Conservation (phyloP, 2,329 filamentous ascomycete species). For the Ilyonectria robusta region DNA sequence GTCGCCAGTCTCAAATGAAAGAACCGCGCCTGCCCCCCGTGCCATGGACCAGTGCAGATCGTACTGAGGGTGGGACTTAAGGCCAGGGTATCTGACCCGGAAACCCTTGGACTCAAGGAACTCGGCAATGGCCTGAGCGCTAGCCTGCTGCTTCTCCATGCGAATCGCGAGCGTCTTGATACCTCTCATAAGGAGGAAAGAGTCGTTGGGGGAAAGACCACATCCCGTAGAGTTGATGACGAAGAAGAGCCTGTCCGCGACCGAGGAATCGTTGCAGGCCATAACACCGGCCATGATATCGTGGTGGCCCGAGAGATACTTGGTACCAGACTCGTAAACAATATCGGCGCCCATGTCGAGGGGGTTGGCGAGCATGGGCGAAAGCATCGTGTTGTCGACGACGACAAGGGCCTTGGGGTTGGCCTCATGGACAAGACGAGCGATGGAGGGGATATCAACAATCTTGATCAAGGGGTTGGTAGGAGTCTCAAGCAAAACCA, state of each 20-base stretch:
- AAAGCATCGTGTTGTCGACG: constrained; percentile 99
- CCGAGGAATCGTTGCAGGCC: constrained; percentile 84
- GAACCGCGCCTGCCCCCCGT: constrained; percentile 91
- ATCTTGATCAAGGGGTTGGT: constrained; percentile 99
- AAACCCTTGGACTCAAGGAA: constrained; percentile 95
- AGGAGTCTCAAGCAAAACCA: constrained; percentile 96
- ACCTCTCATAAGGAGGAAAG: constrained; percentile 93
- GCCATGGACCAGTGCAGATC: constrained; percentile 97
- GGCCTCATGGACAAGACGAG: constrained; percentile 80
- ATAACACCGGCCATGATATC: constrained; percentile 99
- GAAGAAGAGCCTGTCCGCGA: constrained; percentile 94
- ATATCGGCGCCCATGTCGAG: constrained; percentile 95
- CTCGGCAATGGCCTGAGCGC: constrained; percentile 90
- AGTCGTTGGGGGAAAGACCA: constrained; percentile 94
- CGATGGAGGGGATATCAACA: constrained; percentile 88
- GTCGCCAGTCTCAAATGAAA: constrained; percentile 97
- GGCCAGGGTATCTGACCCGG: constrained; percentile 92
- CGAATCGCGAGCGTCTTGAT: constrained; percentile 97
- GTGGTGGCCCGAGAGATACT: constrained; percentile 97
- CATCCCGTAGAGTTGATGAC: constrained; percentile 98
- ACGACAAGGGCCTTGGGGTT: constrained; percentile 87
- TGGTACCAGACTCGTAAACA: constrained; percentile 97
- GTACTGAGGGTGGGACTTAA: constrained; percentile 96
- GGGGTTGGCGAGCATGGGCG: constrained; percentile 92
- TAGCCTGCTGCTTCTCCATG: constrained; percentile 98